Conservation (phyloP, 495 filamentous ascomycete genomes). For the Neurospora sp. region DNA sequence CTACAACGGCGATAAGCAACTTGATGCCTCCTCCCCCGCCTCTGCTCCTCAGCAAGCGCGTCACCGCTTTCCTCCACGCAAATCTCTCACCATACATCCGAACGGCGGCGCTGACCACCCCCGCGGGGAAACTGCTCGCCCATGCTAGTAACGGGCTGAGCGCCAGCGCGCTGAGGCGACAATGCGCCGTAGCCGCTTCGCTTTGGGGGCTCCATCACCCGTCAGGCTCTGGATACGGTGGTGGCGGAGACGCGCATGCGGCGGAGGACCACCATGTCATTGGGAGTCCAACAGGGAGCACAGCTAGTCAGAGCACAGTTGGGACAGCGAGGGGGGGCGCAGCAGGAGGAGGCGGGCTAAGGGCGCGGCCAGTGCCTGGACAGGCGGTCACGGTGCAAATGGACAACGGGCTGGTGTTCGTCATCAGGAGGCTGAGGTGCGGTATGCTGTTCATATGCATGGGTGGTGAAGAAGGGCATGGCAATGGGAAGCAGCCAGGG, state of each 20-base stretch:
- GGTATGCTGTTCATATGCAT: conserved; percentile 44
- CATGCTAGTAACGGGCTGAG: conserved; percentile 30
- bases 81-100: conserved; percentile 33
- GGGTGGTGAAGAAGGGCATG: conserved; percentile 22
- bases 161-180: conserved; percentile 32
- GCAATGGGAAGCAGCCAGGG: neutral
- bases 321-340: neutral
- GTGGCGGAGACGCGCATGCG: neutral
- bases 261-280: neutral
- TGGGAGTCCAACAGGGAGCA: neutral
- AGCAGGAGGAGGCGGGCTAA: neutral
- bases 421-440: conserved; percentile 36
- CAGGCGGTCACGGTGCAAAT: conserved; percentile 38
- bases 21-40: conserved; percentile 25
- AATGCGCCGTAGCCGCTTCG: conserved; percentile 38
- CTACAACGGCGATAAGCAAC: conserved; percentile 7
- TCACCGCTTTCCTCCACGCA: conserved; percentile 37
- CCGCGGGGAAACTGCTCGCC: conserved; percentile 38
- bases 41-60: conserved; percentile 37
- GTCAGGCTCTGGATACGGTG: neutral
- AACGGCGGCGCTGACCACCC: conserved; percentile 33
- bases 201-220: conserved; percentile 31
- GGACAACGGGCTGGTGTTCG: conserved; percentile 29
- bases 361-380: neutral
- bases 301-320: neutral